phyloP scores from a whole-genome alignment of 2,329 filamentous ascomycete species.

The Pseudogymnoascus sp. region DNA sequence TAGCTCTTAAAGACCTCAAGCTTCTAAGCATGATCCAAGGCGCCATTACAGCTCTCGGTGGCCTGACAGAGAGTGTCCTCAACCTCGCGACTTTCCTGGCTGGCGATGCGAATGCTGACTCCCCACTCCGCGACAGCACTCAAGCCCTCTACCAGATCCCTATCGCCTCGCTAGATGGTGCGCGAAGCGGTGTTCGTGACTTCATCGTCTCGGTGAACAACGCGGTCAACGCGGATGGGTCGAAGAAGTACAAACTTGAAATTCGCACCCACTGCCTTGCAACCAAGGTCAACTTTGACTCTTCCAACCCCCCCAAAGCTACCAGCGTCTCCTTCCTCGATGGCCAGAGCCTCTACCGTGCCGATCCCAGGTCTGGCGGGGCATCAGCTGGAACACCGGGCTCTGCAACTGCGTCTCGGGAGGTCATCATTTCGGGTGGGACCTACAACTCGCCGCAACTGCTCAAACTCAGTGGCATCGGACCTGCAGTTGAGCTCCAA shows the following conservation, averaged over 20 bases:
- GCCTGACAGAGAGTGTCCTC: neutral
- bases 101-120: constrained; percentile 19
- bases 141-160: constrained; percentile 22
- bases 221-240: constrained; percentile 14
- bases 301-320: constrained; percentile 23
- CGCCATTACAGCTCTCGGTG: constrained; percentile 10
- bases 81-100: constrained; percentile 15
- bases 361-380: constrained; percentile 32
- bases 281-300: constrained; percentile 33
- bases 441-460: constrained; percentile 39
- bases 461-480: constrained; percentile 40
- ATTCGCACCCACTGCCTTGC: constrained; percentile 25
- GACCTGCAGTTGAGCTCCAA: constrained; percentile 32
- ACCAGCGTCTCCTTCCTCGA: constrained; percentile 35
- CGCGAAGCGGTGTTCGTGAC: constrained; percentile 19
- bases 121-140: constrained; percentile 17
- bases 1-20: constrained; percentile 12
- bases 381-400: constrained; percentile 19
- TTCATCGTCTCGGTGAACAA: constrained; percentile 20
- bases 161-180: constrained; percentile 15
- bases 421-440: constrained; percentile 43
- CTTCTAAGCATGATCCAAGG: constrained; percentile 14
- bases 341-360: constrained; percentile 35
- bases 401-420: constrained; percentile 26
- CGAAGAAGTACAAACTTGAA: constrained; percentile 18